These are phyloP conservation scores for Monosporascus ibericus DNA, from an alignment of 2,329 filamentous ascomycete species.

Conservation along the genomic window DNA sequence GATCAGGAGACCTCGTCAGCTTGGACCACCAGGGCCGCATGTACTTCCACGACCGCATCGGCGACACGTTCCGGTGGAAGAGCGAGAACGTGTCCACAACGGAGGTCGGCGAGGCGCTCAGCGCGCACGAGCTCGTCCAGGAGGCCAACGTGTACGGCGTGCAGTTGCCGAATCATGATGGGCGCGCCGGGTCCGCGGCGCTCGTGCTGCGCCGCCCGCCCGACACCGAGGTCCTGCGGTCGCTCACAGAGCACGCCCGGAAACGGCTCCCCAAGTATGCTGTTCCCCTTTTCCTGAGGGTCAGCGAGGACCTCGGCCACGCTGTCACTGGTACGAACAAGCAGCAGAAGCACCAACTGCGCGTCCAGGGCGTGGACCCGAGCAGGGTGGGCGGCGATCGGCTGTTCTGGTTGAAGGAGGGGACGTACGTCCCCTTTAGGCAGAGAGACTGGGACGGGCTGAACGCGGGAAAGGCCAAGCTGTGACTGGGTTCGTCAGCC, in stretches of 20 bases:
- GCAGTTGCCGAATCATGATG: slow-evolving; percentile 71
- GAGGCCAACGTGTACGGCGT: slow-evolving; percentile 89
- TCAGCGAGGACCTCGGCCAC: slow-evolving; percentile 50
- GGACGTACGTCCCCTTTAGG: slow-evolving; percentile 62
- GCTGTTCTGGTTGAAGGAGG: slow-evolving; percentile 60
- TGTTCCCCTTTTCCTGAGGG: slow-evolving; percentile 68
- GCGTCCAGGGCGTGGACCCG: slow-evolving; percentile 70
- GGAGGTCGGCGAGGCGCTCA: slow-evolving; percentile 73
- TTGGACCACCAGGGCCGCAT: slow-evolving; percentile 63
- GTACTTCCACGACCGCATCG: slow-evolving; percentile 77
- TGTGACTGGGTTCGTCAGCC: slow-evolving; percentile 38
- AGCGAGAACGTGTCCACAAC: slow-evolving; percentile 77
- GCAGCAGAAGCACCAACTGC: slow-evolving; percentile 71
- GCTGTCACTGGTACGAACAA: slow-evolving; percentile 81
- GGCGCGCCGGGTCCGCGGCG: slow-evolving; percentile 75
- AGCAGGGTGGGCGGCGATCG: slow-evolving; percentile 41
- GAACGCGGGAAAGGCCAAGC: slow-evolving; percentile 61
- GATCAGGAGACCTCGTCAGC: slow-evolving; percentile 76
- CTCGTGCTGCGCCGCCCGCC: slow-evolving; percentile 49
- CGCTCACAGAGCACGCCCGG: slow-evolving; percentile 54
- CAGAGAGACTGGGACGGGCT: slow-evolving; percentile 63
- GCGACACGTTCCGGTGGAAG: slow-evolving; percentile 77
- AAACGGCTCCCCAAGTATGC: slow-evolving; percentile 65
- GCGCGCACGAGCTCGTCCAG: slow-evolving; percentile 56
- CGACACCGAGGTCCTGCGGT: slow-evolving; percentile 41